Evolutionary conservation across 169 alveolate genomes (phyloP).

Genomic region (Plasmodium berghei): DNA sequence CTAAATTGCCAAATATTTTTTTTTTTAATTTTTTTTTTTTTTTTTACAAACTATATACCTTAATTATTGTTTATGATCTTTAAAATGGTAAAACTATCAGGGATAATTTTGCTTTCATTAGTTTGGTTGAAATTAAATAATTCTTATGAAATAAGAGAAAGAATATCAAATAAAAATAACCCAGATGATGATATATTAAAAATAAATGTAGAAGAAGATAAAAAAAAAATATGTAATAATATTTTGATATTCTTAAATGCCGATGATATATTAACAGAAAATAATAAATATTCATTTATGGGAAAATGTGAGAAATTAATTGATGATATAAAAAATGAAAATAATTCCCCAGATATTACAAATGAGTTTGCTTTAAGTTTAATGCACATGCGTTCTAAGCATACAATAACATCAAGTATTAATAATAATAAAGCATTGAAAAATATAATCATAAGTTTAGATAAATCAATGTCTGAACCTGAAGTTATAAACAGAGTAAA

Average conservation of each 20-base stretch:
- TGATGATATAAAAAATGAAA: background rate
- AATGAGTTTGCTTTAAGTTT: constrained; percentile 30
- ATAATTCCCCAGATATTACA: background rate
- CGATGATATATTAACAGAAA: background rate
- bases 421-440: constrained; percentile 5
- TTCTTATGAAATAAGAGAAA: background rate
- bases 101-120: no score
- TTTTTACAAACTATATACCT: no score
- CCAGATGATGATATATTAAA: constrained; percentile 4
- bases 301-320: constrained; percentile 2
- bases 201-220: constrained; percentile 10
- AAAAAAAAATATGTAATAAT: constrained; percentile 6
- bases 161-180: background rate
- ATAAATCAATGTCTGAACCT: constrained; percentile 6
- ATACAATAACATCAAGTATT: background rate
- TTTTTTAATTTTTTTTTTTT: no score
- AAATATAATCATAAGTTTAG: background rate
- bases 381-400: constrained; percentile 14
- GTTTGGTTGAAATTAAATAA: no score
- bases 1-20: no score
- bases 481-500: constrained; percentile 3
- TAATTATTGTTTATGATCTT: no score
- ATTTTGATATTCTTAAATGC: constrained; percentile 5
- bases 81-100: no score
- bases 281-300: background rate